Percentiles rank a stretch among this genome's conserved stretches.
phyloP scores from a whole-genome alignment of 352 stramenopile genomes.

The Pythium utonaiense region DNA sequence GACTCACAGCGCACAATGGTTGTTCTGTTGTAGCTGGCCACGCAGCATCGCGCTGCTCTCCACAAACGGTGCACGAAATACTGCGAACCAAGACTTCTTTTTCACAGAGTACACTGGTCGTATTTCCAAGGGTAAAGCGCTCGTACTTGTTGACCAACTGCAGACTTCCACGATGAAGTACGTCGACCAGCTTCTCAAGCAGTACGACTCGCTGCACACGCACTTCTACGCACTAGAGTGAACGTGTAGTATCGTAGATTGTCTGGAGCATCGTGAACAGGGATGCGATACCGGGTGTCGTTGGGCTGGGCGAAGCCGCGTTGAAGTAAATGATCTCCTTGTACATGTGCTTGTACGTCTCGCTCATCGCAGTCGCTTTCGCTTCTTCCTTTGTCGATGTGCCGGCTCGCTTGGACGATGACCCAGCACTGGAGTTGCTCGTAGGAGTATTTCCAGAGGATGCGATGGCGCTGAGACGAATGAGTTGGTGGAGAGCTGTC shows the following conservation, averaged over 20 bases:
- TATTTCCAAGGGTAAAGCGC: slow-evolving; percentile 30
- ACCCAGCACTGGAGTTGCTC: neutral
- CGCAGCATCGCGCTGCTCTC: slow-evolving; percentile 44
- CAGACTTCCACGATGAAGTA: slow-evolving; percentile 44
- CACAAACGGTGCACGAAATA: slow-evolving; percentile 32
- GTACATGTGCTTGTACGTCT: slow-evolving; percentile 85
- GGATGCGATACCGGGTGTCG: slow-evolving; percentile 30
- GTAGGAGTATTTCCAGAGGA: neutral
- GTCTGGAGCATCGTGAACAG: slow-evolving; percentile 52
- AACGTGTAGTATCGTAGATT: slow-evolving; percentile 35
- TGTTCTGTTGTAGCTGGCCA: slow-evolving; percentile 45
- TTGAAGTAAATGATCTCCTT: slow-evolving; percentile 81
- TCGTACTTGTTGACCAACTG: slow-evolving; percentile 46
- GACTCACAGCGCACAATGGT: too few relatives aligned
- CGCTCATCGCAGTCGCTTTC: slow-evolving; percentile 39
- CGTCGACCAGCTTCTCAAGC: slow-evolving; percentile 52
- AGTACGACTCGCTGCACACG: slow-evolving; percentile 19
- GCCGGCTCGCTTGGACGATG: neutral
- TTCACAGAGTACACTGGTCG: slow-evolving; percentile 68
- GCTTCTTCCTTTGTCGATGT: slow-evolving; percentile 10
- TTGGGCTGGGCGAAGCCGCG: slow-evolving; percentile 20
- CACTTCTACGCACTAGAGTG: slow-evolving; percentile 45
- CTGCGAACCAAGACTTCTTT: slow-evolving; percentile 33
- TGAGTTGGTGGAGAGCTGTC: slow-evolving; percentile 55
- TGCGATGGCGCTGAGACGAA: slow-evolving; percentile 35